Base-by-base conservation (phyloP, 176 grass and related monocot species). In the Rhipidocladum racemiflorum region DNA sequence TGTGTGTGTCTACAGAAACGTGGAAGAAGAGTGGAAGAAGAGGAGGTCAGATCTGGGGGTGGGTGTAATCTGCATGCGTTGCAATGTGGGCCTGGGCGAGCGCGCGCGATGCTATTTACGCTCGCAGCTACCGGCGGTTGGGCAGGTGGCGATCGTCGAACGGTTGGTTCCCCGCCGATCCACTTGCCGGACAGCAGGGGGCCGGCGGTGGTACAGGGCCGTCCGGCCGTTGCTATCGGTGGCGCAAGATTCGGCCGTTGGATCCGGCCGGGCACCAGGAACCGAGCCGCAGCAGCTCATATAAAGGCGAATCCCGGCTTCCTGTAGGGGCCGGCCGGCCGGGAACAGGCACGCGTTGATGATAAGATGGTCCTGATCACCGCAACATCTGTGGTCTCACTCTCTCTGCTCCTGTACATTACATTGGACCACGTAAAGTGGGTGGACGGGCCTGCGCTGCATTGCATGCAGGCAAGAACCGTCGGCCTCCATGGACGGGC, bases 221-320 rank as follows among this genome's bases (percentile, higher is more conserved):
- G 55, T 55, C 66, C 39, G 59, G 44, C 77, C 61, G 65, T 81
- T 70, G 55, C 56, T 70, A 55, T 85, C 64, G 16, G 63, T 4
- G 69, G 32, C 55, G 66, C 43, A 21, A 79, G 84, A 29, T n/a
- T 23, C 44, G 55, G 38, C 64, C 82, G 34, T 20, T n/a, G 70
- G 77, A 76, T 81, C n/a, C n/a, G n/a, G n/a, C 87, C 70, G 54
- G 82, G 61, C 87, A 61, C 46, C 74, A 24, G 18, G 79, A 82
- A 77, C 71, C 78, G 63, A 6, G 85, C 56, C 65, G 74, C 80
- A 77, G 61, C 59, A 34, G 60, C 80, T 20, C 59, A 14, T 70
- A 61, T 73, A 86, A 86, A 81, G 62, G 70, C 51, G 30, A 87
- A 27, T 50, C 57, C 50, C 34, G 29, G 72, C 53, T 40, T 25